These are phyloP conservation scores for Stemphylium lycopersici DNA, from an alignment of 2,329 filamentous ascomycete species.

Conservation along the genomic window DNA sequence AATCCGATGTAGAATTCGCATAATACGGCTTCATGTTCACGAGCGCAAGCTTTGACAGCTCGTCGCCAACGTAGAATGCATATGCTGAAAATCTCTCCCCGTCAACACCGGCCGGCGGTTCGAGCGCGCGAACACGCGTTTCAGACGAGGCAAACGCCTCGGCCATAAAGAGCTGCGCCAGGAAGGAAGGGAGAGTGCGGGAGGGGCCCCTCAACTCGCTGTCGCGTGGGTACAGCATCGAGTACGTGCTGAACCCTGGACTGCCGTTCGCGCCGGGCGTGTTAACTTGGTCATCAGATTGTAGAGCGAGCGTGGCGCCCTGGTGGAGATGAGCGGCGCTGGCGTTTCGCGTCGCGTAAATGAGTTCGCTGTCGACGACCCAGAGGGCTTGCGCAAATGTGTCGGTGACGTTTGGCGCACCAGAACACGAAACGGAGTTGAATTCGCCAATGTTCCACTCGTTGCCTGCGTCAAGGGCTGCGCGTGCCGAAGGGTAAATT, in stretches of 20 bases:
- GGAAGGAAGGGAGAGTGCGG: conserved; percentile 12
- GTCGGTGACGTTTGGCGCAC: conserved; percentile 16
- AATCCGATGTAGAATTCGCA: conserved; percentile 4
- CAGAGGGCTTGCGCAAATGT: conserved; percentile 21
- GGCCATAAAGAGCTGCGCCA: conserved; percentile 15
- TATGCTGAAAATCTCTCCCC: conserved; percentile 12
- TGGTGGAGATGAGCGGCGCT: conserved; percentile 9
- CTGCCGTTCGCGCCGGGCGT: conserved; percentile 14
- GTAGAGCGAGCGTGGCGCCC: conserved; percentile 16
- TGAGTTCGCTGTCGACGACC: conserved; percentile 17
- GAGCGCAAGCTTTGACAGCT: conserved; percentile 10
- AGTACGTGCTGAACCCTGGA: conserved; percentile 17
- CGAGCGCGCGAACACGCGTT: conserved; percentile 3
- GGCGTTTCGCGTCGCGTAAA: conserved; percentile 16
- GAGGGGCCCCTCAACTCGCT: conserved; percentile 14
- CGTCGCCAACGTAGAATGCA: conserved; percentile 14
- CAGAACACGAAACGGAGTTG: conserved; percentile 17
- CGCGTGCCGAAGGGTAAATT: conserved; percentile 17
- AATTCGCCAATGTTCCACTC: conserved; percentile 18
- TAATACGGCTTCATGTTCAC: conserved; percentile 19
- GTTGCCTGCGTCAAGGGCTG: conserved; percentile 8
- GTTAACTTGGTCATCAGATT: conserved; percentile 17
- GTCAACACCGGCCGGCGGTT: background rate
- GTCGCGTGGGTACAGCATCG: conserved; percentile 16
- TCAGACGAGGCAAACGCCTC: conserved; percentile 6